These are phyloP conservation scores for Auxenochlorella pyrenoidosa DNA, from an alignment of 139 green algal genomes.

Conservation along the genomic window DNA sequence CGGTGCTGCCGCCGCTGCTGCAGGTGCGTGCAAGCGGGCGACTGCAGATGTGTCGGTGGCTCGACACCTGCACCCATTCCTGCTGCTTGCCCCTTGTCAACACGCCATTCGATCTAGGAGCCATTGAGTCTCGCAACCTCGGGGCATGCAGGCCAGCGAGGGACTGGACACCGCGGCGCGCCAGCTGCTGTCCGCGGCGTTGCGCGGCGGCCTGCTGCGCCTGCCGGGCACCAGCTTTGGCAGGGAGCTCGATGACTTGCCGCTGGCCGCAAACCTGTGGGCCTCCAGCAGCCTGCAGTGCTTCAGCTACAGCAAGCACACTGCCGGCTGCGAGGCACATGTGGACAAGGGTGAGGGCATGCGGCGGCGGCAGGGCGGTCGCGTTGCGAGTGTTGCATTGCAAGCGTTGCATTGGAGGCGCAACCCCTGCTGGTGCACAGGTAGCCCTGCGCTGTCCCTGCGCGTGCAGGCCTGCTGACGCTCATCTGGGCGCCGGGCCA, in stretches of 20 bases:
- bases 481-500: background rate
- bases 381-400: too few relatives aligned
- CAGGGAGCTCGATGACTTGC: background rate
- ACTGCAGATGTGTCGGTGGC: too few relatives aligned
- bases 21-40: background rate
- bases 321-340: background rate
- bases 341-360: background rate
- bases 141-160: background rate
- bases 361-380: too few relatives aligned
- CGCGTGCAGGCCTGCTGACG: background rate
- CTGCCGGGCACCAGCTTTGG: background rate
- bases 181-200: background rate
- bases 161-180: background rate
- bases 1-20: background rate
- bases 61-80: too few relatives aligned
- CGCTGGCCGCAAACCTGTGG: background rate
- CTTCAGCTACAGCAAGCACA: background rate
- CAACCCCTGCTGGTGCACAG: too few relatives aligned
- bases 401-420: too few relatives aligned
- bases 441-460: too few relatives aligned
- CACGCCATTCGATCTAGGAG: too few relatives aligned
- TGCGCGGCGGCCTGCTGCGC: background rate
- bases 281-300: conserved; percentile 14
- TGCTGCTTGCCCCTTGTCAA: too few relatives aligned
- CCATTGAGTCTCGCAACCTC: too few relatives aligned